A percentile compares a stretch with the other conserved stretches of the same genome.
Conservation (phyloP, 148 eudicot species). For the Drosera capensis region DNA sequence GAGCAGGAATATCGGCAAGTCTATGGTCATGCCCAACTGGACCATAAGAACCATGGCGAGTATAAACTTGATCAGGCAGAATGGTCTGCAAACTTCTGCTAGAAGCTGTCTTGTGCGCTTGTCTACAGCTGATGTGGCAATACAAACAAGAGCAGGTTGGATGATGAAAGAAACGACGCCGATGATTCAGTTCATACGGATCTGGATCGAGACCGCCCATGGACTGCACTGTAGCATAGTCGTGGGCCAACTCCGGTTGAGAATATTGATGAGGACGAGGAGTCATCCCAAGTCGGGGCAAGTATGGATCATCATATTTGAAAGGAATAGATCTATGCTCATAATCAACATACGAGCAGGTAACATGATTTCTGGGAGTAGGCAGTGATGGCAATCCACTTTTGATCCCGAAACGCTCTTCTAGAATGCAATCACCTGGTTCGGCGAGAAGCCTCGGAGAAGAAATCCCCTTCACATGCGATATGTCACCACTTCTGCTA, state of each 20-base stretch:
- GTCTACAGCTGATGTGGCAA: slow-evolving; percentile 27
- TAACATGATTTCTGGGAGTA: slow-evolving; percentile 12
- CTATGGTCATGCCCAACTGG: slow-evolving; percentile 17
- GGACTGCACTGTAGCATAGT: slow-evolving; percentile 21
- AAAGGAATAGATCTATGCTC: slow-evolving; percentile 12
- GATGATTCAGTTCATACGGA: slow-evolving; percentile 9
- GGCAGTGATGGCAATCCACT: slow-evolving; percentile 15
- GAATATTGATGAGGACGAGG: slow-evolving; percentile 16
- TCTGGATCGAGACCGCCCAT: slow-evolving; percentile 22
- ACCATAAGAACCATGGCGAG: slow-evolving; percentile 15
- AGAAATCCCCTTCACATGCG: slow-evolving; percentile 7
- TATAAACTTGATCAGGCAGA: slow-evolving; percentile 6
- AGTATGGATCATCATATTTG: slow-evolving; percentile 20
- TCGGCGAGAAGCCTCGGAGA: slow-evolving; percentile 15
- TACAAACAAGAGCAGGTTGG: slow-evolving; percentile 39
- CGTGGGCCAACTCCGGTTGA: slow-evolving; percentile 13
- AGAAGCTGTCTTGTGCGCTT: slow-evolving; percentile 16
- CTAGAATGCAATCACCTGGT: slow-evolving; percentile 20
- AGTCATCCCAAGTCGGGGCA: slow-evolving; percentile 14
- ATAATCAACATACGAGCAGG: slow-evolving; percentile 13
- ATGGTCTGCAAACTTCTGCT: slow-evolving; percentile 12
- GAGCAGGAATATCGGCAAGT: slow-evolving; percentile 18
- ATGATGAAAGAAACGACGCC: slow-evolving; percentile 23
- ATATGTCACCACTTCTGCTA: slow-evolving; percentile 17
- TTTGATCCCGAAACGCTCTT: slow-evolving; percentile 17